Base-by-base conservation (phyloP, 768 basidiomycete species). In the Cubamyces sp. region DNA sequence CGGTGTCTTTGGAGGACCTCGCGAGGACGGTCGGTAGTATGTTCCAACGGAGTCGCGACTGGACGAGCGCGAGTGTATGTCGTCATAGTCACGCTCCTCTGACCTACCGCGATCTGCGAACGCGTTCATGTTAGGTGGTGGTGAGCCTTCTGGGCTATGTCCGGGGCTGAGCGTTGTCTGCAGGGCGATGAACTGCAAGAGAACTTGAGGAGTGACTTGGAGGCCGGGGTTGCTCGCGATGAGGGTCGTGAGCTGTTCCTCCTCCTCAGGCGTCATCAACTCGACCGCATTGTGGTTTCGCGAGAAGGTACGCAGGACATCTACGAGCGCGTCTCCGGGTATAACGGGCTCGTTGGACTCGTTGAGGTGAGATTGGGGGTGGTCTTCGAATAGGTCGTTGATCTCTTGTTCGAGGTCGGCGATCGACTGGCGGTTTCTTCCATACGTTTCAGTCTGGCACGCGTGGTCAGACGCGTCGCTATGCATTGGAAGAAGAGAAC, bases 321-420 rank as follows among this genome's bases (percentile, higher is more conserved):
- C 87, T 37, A 87, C 80, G 40, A 93, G 83, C n/a, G 81, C 83
- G 64, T 84, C 81, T 46, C 83, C 91, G 14, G 90, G 89, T 66
- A 93, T 85, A 19, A 82, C 81, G 37, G 87, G 83, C 58, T 86
- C 84, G 54, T 84, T 84, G 19, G 79, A 75, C 21, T 85, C 82
- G 70, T 87, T 86, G 55, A 77, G 69, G 70, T 83, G 81, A 41
- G 84, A 82, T 48, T 83, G 75, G 12, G 87, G 84, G 69, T 92
- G 89, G 37, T 83, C 78, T 58, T 79, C 76, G 71, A 93, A 91
- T 64, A 93, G 83, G 57, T 81, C 79, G 71, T 85, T 73, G 34
- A 92, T 84, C 69, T 87, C 83, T 65, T 82, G 79, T 71, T 91
- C 85, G 61, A 92, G 87, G 75, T 87, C 86, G 55, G 79, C 81